Conservation (phyloP, 768 basidiomycete genomes). For the Arthromyces matolae region DNA sequence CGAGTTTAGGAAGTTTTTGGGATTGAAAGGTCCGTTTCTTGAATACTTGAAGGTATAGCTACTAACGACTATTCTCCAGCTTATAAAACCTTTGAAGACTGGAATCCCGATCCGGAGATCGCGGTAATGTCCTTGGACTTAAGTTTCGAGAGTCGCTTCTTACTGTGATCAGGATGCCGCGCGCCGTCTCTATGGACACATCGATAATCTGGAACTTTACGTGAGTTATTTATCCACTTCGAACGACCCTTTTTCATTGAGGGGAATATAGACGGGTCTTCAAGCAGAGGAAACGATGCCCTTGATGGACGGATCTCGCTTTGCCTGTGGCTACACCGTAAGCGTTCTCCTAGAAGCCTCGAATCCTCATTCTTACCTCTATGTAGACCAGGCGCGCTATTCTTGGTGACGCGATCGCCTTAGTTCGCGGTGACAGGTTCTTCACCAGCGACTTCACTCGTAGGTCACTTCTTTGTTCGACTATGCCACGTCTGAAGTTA, state of each 20-base stretch:
- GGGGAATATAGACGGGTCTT: slow-evolving; percentile 26
- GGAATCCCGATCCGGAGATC: slow-evolving; percentile 46
- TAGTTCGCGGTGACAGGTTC: slow-evolving; percentile 50
- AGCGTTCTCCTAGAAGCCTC: background rate
- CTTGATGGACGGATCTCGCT: slow-evolving; percentile 19
- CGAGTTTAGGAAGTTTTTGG: slow-evolving; percentile 50
- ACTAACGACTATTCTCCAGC: slow-evolving; percentile 18
- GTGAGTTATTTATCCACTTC: no score
- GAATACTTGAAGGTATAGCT: background rate
- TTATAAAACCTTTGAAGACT: slow-evolving; percentile 50
- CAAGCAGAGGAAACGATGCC: slow-evolving; percentile 33
- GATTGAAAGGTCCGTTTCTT: slow-evolving; percentile 37
- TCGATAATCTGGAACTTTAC: slow-evolving; percentile 28
- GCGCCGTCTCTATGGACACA: slow-evolving; percentile 28
- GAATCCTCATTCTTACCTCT: background rate
- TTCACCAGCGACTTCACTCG: slow-evolving; percentile 50
- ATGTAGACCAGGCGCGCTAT: slow-evolving; percentile 42
- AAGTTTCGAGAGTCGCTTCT: background rate
- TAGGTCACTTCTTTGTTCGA: slow-evolving; percentile 18
- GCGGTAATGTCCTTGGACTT: slow-evolving; percentile 27
- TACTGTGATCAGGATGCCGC: slow-evolving; percentile 17
- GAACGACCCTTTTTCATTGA: no score
- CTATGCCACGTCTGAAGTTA: background rate
- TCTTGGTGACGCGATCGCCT: slow-evolving; percentile 49
- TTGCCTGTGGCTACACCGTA: slow-evolving; percentile 28